Conservation (phyloP, 768 basidiomycete species). For the Lactarius sp. region DNA sequence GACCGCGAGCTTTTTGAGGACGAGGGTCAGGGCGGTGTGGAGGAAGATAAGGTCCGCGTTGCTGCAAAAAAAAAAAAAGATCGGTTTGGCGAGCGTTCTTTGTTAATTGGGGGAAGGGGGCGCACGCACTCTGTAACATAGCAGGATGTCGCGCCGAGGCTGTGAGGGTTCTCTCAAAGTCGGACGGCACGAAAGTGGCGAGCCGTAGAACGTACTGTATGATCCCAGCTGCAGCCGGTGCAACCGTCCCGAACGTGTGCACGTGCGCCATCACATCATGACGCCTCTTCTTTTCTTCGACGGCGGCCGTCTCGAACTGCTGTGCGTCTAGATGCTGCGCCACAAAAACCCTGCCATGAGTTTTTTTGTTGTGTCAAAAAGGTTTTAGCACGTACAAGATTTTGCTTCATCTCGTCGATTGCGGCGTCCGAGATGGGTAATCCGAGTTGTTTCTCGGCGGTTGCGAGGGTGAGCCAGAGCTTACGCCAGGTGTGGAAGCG, state of each 20-base stretch:
- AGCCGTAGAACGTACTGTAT: constrained; percentile 64
- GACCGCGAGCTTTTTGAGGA: constrained; percentile 82
- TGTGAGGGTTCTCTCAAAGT: constrained; percentile 28
- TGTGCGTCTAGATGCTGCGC: constrained; percentile 74
- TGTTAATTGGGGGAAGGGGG: neutral
- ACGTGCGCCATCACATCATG: constrained; percentile 99
- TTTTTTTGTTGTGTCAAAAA: neutral
- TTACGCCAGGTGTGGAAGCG: constrained; percentile 94
- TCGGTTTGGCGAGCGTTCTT: neutral
- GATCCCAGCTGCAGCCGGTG: constrained; percentile 92
- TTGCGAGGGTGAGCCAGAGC: constrained; percentile 94
- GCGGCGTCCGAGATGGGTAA: constrained; percentile 86
- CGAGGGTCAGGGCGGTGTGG: constrained; percentile 75
- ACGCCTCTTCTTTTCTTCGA: constrained; percentile 93
- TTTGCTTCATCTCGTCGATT: constrained; percentile 89
- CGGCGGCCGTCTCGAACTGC: constrained; percentile 88
- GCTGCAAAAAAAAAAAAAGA: constrained; percentile 38
- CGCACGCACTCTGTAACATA: constrained; percentile 91
- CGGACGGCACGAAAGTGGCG: neutral
- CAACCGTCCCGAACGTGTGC: constrained; percentile 91
- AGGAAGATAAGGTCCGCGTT: constrained; percentile 99
- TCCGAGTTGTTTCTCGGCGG: constrained; percentile 94
- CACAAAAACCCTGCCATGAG: neutral
- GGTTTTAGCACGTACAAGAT: constrained; percentile 57
- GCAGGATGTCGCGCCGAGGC: constrained; percentile 95